These are phyloP conservation scores for Dothideomycetes sp. DNA, from an alignment of 2,329 filamentous ascomycete species.

Conservation along the genomic window DNA sequence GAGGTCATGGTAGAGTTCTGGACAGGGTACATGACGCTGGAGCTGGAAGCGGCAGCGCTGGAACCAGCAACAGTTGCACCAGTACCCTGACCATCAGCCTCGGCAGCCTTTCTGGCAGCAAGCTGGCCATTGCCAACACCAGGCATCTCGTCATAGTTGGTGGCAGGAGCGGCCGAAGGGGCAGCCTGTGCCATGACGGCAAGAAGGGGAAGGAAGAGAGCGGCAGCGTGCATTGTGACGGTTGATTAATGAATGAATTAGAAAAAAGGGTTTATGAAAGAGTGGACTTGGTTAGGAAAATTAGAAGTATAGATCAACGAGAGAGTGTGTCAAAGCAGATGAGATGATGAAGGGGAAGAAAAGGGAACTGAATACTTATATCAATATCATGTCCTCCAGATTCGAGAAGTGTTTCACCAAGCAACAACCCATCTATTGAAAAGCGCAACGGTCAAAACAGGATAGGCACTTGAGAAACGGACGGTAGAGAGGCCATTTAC, in stretches of 20 bases:
- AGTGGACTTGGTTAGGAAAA: not conserved
- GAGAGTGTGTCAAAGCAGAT: not conserved
- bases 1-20: not conserved
- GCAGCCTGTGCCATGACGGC: slow-evolving; percentile 9
- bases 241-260: not conserved
- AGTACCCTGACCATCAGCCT: not conserved
- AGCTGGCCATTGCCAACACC: not conserved
- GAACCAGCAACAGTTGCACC: not conserved
- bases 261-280: not conserved
- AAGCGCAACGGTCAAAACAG: slow-evolving; percentile 4
- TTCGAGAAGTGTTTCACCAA: not conserved
- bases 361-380: not conserved
- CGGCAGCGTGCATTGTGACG: slow-evolving; percentile 5
- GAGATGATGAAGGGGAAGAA: not conserved
- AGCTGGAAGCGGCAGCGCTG: not conserved
- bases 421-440: slow-evolving; percentile 9
- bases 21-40: too few species aligned
- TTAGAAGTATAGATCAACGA: not conserved
- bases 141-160: not conserved
- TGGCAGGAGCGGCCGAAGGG: not conserved
- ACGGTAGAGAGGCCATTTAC: not conserved
- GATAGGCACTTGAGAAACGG: not conserved
- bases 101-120: not conserved
- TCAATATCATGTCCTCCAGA: not conserved
- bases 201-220: slow-evolving; percentile 7